phyloP scores from a whole-genome alignment of 2,329 filamentous ascomycete species.

The Periglandula ipomoeae region DNA sequence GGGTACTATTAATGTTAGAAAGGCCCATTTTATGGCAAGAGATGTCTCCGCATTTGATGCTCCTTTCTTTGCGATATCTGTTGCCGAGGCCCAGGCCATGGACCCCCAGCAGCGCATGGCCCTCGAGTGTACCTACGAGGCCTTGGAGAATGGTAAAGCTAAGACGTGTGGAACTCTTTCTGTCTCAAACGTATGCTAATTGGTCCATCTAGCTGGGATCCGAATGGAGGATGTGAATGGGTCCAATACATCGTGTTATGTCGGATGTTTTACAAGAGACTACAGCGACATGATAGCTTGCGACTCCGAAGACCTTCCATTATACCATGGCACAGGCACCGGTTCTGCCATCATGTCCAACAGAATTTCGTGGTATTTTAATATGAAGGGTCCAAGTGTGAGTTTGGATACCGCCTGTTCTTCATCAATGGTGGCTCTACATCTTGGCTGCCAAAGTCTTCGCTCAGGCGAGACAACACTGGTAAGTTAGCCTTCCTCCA shows the following conservation, averaged over 20 bases:
- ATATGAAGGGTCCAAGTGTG: slow-evolving; percentile 43
- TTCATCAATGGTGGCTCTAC: slow-evolving; percentile 38
- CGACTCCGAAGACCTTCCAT: too few species aligned
- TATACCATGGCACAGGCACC: too few species aligned
- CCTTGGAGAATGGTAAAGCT: slow-evolving; percentile 43
- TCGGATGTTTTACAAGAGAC: slow-evolving; percentile 23
- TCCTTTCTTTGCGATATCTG: slow-evolving; percentile 41
- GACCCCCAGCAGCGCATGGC: slow-evolving; percentile 44
- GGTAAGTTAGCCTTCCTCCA: too few species aligned
- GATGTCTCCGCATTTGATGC: slow-evolving; percentile 41
- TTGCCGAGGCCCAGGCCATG: slow-evolving; percentile 40
- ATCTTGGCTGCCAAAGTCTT: slow-evolving; percentile 40
- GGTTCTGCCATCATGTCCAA: too few species aligned
- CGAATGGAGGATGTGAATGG: too few species aligned
- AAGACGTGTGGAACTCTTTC: too few species aligned
- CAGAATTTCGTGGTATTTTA: slow-evolving; percentile 47
- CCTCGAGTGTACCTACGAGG: slow-evolving; percentile 44
- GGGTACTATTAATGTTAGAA: slow-evolving; percentile 25
- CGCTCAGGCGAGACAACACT: slow-evolving; percentile 36
- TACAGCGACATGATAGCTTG: slow-evolving; percentile 35
- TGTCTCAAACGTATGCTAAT: too few species aligned
- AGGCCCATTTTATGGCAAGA: slow-evolving; percentile 33
- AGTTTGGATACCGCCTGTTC: slow-evolving; percentile 45
- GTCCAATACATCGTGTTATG: too few species aligned
- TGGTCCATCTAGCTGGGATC: too few species aligned